Percentiles rank a stretch among this genome's conserved stretches.
phyloP scores from a whole-genome alignment of 2,329 filamentous ascomycete species.

The Monosporascus sp. region DNA sequence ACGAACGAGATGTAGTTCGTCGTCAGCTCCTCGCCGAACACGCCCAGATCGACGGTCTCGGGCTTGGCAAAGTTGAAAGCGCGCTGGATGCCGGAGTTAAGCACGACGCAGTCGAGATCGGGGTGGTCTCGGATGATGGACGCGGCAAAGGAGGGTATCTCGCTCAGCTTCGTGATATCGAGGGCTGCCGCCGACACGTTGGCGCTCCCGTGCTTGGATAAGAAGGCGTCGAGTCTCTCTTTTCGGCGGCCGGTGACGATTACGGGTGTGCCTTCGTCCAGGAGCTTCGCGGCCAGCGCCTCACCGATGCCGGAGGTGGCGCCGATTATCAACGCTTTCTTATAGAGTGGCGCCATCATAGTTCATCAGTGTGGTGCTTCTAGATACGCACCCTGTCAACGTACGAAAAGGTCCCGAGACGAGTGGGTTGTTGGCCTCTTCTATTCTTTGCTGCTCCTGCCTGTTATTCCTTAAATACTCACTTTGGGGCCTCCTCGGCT shows the following conservation, averaged over 20 bases:
- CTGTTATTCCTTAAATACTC: no score
- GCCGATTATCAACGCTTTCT: conserved; percentile 44
- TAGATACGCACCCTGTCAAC: neutral
- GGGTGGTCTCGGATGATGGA: conserved; percentile 32
- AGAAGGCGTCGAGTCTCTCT: conserved; percentile 41
- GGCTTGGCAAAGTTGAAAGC: conserved; percentile 37
- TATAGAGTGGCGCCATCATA: conserved; percentile 43
- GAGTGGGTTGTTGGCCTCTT: no score
- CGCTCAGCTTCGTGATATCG: conserved; percentile 36
- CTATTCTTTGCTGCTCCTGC: no score
- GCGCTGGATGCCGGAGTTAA: conserved; percentile 47
- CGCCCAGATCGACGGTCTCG: conserved; percentile 31
- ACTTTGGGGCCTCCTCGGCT: neutral
- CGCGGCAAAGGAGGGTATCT: conserved; percentile 28
- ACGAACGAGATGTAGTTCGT: conserved; percentile 42
- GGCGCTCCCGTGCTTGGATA: conserved; percentile 30
- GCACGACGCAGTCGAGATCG: conserved; percentile 44
- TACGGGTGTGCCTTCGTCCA: conserved; percentile 36
- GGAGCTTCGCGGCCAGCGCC: conserved; percentile 31
- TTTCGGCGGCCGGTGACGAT: conserved; percentile 42
- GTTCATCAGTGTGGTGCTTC: neutral
- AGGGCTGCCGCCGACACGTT: conserved; percentile 30
- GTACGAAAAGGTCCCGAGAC: no score
- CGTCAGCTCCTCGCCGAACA: conserved; percentile 35
- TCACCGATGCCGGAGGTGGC: conserved; percentile 47